Evolutionary conservation across 163 green algal species (phyloP), one percentile per base, ranked within the genome.

Genomic region (Scenedesmus sp.): DNA sequence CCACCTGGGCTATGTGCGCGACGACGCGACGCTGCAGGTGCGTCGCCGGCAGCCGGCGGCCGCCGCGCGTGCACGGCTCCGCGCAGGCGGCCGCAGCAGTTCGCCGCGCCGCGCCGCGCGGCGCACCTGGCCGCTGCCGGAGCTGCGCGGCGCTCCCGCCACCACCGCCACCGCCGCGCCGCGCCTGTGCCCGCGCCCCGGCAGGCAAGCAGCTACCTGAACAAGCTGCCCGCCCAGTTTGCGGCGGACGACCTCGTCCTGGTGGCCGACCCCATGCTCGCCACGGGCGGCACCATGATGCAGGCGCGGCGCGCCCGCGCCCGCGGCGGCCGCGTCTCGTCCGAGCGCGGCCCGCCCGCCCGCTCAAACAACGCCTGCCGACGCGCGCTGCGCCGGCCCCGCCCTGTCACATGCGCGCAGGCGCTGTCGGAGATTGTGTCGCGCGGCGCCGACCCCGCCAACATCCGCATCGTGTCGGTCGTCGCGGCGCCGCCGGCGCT

Each of bases 191-290:
- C n/a, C n/a, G n/a, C n/a, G n/a, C 39, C 2, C 9, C 34, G 57
- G 78, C 88, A 96, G 91, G 88, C 91, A 10, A 82, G 48, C 14
- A 78, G 86, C 33, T 98, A 98, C 85, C 77, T 98, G 29, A 98
- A 98, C 91, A 98, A 97, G 85, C 89, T 99, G 44, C 95, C 95
- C 5, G 73, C 75, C 4, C 74, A 29, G 5, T 91, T 98, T 33
- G 70, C 63, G 6, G 7, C 77, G 5, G 90, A 97, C 26, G 95
- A 97, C 75, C 70, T 86, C 2, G 86, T 98, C 13, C 73, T 99
- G 0, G 80, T 99, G 11, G 81, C 85, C 2, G 95, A 99, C 78
- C 86, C 90, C 34, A 98, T 98, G 93, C 87, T 99, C 18, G 95
- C 95, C 18, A 99, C 95, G 33, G 95, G 94, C 83, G 82, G 84